These are phyloP conservation scores for Ottelia alismoides DNA, from an alignment of 106 monocot genomes.

Conservation along the genomic window DNA sequence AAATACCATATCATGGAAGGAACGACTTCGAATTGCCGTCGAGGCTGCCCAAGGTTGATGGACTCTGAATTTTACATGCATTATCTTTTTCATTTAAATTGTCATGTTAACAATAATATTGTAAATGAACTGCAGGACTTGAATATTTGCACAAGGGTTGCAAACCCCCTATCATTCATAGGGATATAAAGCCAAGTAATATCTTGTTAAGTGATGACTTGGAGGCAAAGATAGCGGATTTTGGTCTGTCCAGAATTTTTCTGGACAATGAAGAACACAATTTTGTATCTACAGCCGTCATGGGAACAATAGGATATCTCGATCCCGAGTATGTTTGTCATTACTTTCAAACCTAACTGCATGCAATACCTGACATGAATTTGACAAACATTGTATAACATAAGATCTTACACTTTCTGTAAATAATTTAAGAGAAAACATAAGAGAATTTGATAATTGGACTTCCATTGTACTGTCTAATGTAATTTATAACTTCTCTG, in stretches of 20 bases:
- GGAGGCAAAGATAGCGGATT: slow-evolving; percentile 34
- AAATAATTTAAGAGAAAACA: neutral
- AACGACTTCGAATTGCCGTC: slow-evolving; percentile 1
- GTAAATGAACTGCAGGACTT: neutral
- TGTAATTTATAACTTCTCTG: neutral
- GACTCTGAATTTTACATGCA: neutral
- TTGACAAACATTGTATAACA: neutral
- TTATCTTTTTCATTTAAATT: neutral
- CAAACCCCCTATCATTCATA: slow-evolving; percentile 20
- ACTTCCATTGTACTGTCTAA: no score
- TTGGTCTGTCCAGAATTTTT: slow-evolving; percentile 20
- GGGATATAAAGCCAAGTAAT: slow-evolving; percentile 33
- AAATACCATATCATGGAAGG: neutral
- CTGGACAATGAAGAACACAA: neutral
- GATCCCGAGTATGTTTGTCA: slow-evolving; percentile 41
- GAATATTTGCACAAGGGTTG: slow-evolving; percentile 20
- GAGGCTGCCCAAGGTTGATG: slow-evolving; percentile 2
- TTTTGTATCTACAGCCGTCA: no score
- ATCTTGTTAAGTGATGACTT: slow-evolving; percentile 23
- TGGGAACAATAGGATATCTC: no score
- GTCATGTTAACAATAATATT: neutral
- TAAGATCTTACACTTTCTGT: slow-evolving; percentile 16
- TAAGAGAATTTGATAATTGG: neutral
- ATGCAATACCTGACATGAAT: neutral
- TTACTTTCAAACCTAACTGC: neutral